phyloP scores from a whole-genome alignment of 495 filamentous ascomycete species.

The Aspergillus nidulans region DNA sequence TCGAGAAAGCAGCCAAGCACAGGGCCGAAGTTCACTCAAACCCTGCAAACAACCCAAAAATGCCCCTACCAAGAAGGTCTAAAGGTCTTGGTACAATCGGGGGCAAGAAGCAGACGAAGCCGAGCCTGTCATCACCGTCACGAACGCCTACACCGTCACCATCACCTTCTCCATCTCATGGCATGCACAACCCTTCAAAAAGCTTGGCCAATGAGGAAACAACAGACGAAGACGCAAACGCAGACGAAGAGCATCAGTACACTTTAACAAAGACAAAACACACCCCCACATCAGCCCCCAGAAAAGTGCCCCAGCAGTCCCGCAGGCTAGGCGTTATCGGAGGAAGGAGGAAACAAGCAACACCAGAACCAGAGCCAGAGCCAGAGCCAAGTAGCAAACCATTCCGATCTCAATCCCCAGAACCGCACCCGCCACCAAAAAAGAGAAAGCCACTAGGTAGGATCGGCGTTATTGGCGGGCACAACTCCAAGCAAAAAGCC shows the following conservation, averaged over 20 bases:
- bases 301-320: conserved; percentile 4
- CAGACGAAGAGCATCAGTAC: neutral
- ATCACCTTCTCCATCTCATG: neutral
- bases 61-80: conserved; percentile 7
- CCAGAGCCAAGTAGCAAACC: neutral
- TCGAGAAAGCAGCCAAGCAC: neutral
- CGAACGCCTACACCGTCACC: conserved; percentile 1
- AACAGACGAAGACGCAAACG: conserved; percentile 1
- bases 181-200: neutral
- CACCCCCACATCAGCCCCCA: conserved; percentile 13
- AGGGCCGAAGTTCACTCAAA: neutral
- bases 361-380: neutral
- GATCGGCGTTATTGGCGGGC: conserved; percentile 36
- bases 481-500: conserved; percentile 12
- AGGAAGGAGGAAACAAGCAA: conserved; percentile 30
- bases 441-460: conserved; percentile 27
- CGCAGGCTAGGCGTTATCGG: conserved; percentile 33
- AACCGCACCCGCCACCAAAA: conserved; percentile 5
- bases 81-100: conserved; percentile 21
- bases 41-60: conserved; percentile 9
- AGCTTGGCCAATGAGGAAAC: neutral
- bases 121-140: neutral
- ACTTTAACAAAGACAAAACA: neutral
- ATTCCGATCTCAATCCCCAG: neutral
- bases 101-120: conserved; percentile 17